These are phyloP conservation scores for Mytilinidion resinicola DNA, from an alignment of 495 filamentous ascomycete genomes.

Conservation along the genomic window DNA sequence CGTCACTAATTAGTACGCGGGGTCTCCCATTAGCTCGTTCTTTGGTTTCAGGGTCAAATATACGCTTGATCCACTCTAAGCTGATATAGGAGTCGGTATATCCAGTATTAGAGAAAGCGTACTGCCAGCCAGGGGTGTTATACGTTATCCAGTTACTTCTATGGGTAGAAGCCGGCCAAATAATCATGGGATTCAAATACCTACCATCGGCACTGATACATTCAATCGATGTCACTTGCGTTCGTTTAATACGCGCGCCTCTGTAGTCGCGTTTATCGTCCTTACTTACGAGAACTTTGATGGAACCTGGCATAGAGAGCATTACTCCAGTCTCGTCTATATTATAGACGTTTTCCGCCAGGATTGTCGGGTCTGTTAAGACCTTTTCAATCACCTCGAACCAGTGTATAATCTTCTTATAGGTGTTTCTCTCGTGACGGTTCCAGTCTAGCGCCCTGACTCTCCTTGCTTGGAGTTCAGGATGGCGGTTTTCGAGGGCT, in stretches of 20 bases:
- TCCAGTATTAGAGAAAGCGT: constrained; percentile 26
- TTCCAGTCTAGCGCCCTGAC: constrained; percentile 6
- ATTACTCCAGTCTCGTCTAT: no score
- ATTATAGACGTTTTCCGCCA: constrained; percentile 6
- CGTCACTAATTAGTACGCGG: constrained; percentile 5
- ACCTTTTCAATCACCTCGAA: neutral
- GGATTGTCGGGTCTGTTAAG: constrained; percentile 1
- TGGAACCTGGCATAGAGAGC: constrained; percentile 3
- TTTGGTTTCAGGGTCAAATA: constrained; percentile 32
- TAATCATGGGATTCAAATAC: constrained; percentile 13
- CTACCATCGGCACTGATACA: constrained; percentile 16
- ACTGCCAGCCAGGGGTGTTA: constrained; percentile 32
- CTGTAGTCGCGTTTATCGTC: neutral
- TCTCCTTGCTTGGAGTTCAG: constrained; percentile 6
- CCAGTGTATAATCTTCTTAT: constrained; percentile 5
- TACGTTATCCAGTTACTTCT: constrained; percentile 14
- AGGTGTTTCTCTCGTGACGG: constrained; percentile 4
- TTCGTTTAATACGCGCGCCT: constrained; percentile 10
- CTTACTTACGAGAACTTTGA: constrained; percentile 11
- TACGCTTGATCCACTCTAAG: constrained; percentile 33
- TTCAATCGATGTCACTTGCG: constrained; percentile 2
- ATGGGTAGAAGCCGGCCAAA: constrained; percentile 34
- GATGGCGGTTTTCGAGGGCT: constrained; percentile 9
- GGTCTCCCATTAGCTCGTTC: constrained; percentile 8
- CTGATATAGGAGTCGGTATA: constrained; percentile 35